Base-by-base conservation (phyloP, 148 eudicot species). In the Euryodendron excelsum region DNA sequence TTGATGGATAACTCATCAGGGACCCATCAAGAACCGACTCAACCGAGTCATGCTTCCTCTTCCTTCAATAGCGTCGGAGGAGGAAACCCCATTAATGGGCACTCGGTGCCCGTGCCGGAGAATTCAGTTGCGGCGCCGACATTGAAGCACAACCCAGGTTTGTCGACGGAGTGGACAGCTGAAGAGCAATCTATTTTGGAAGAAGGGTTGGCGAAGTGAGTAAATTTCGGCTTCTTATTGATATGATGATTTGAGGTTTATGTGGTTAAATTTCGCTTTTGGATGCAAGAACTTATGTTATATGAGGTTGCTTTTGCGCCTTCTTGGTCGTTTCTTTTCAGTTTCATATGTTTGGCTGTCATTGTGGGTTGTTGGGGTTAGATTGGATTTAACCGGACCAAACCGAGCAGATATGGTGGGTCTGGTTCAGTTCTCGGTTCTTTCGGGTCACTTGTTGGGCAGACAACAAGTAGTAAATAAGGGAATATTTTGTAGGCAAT, bases 171-270 rank as follows among this genome's bases (percentile, higher is more conserved):
- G 59, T 87, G 90, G 90, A 80, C 80, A 52, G 28, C 78, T 41
- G 88, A 87, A 34, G 90, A 87, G 73, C 86, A 85, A 67, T 37
- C 75, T 14, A 69, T 71, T 33, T 73, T 87, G 69, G 90, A 87
- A 45, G 86, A 81, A 18, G 90, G 90, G 2, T 79, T 87, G 56
- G 33, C 37, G 59, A 80, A 66, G 90, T 87, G 80, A 81, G 86
- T 80, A 20, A 47, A 47, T 37, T 68, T 72, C 11, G 17, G 30
- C 21, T 13, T 18, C 10, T 37, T 3, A n/a, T 77, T 15, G 23
- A 8, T 52, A n/a, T n/a, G n/a, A n/a, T 52, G 3, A 37, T 68
- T 67, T 14, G 52, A 15, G 53, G 14, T 36, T 33, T 67, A 1
- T n/a, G 50, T 64, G 20, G 34, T 63, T 48, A 18, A 72, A 62